Conservation (phyloP, 176 grass and related monocot species). For the Musa troglodytarum region DNA sequence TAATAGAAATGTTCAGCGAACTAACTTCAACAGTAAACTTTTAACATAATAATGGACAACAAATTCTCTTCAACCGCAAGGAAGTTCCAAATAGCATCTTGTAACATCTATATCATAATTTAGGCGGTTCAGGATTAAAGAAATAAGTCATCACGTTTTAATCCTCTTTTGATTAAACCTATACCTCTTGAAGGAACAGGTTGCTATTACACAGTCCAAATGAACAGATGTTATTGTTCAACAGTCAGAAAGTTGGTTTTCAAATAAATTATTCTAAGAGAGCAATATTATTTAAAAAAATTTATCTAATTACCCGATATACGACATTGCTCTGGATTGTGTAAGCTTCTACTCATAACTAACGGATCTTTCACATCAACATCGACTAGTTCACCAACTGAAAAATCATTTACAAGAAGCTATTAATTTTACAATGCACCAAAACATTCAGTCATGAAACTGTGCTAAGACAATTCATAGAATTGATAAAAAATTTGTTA, state of each 20-base stretch:
- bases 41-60: too few species aligned
- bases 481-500: background rate
- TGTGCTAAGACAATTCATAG: background rate
- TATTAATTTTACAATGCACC: background rate
- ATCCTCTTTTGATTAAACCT: too few species aligned
- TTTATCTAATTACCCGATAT: constrained; percentile 3
- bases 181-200: background rate
- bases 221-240: background rate
- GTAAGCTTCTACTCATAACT: constrained; percentile 8
- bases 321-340: constrained; percentile 1
- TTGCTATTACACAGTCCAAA: background rate
- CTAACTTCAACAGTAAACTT: too few species aligned
- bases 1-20: too few species aligned
- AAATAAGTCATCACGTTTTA: too few species aligned
- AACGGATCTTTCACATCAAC: background rate
- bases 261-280: background rate
- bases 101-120: too few species aligned
- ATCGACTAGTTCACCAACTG: constrained; percentile 13
- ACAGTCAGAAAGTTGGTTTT: background rate
- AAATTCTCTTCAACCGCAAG: too few species aligned
- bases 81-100: too few species aligned
- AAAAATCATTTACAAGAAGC: constrained; percentile 1
- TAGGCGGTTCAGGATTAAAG: too few species aligned
- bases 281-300: background rate
- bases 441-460: background rate